Evolutionary conservation across 1,139 yeast genomes (phyloP), one percentile per base, ranked within the genome.

Genomic region (Candida sanyaensis): DNA sequence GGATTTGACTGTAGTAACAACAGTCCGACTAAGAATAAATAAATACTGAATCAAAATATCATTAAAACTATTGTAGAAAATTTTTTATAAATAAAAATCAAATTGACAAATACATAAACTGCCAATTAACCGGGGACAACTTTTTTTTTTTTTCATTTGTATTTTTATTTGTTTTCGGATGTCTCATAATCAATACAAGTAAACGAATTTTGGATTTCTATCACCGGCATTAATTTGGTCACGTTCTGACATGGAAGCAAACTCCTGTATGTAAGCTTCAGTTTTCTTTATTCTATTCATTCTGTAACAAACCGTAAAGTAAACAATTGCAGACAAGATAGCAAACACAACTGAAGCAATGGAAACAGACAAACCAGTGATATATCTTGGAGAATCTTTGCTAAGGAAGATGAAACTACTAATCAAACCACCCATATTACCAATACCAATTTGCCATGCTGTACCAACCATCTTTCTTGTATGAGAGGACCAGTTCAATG

Each of bases 351-450:
- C 71, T 48, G 81, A 76, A 0, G 83, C 83, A 43, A 88, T 65
- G 46, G 83, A 68, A 43, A 76, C 77, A 43, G 71, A 66, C 48
- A 85, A 70, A 44, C 91, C 92, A 29, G 77, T 81, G 31, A 60
- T 71, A 65, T 80, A 86, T 30, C 64, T 69, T 17, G 90, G 90
- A 31, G 87, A 78, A 54, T 83, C 88, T 42, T 66, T 64, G 33
- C 75, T 58, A 44, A 83, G 71, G 69, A 81, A 86, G 27, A 84
- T 69, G 59, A 76, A 86, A 2, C 91, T 81, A 11, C 92, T 73
- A 52, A 87, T 79, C 60, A 87, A 87, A 59, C 93, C 95, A 52
- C 95, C 95, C 60, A 86, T 84, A 66, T 88, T 87, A 53, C 93
- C 95, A 62, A 86, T 86, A 1, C 93, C 95, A 55, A 88, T 80